These are phyloP conservation scores for Camellia lanceoleosa DNA, from an alignment of 148 eudicot species.

Conservation along the genomic window DNA sequence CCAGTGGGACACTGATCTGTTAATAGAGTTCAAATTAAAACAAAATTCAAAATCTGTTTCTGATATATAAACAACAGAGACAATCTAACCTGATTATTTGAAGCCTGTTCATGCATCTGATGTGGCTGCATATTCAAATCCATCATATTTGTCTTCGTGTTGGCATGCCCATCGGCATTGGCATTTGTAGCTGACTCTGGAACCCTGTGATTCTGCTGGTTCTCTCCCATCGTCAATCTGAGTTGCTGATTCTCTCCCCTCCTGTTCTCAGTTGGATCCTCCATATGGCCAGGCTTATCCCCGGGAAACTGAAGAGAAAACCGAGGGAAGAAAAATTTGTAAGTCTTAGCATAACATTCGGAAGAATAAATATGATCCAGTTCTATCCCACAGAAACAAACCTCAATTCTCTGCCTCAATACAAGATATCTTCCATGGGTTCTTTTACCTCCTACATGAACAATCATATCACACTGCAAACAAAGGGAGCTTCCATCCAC, in stretches of 20 bases:
- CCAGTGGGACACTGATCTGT: background rate
- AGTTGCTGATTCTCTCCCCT: conserved; percentile 15
- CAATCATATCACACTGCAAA: conserved; percentile 83
- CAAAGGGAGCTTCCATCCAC: conserved; percentile 84
- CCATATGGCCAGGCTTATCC: conserved; percentile 40
- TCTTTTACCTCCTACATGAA: conserved; percentile 84
- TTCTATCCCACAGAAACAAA: conserved; percentile 38
- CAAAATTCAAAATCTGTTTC: background rate
- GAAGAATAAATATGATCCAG: background rate
- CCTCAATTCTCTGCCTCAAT: conserved; percentile 77
- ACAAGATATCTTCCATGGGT: conserved; percentile 74
- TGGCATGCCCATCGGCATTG: conserved; percentile 17
- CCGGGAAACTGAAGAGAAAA: conserved; percentile 59
- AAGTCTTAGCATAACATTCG: conserved; percentile 9
- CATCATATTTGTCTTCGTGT: conserved; percentile 30
- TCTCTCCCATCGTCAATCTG: conserved; percentile 19
- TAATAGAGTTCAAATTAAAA: background rate
- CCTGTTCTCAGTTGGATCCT: conserved; percentile 28
- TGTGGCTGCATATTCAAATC: conserved; percentile 50
- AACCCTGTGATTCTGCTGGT: conserved; percentile 21
- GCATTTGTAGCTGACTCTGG: conserved; percentile 16
- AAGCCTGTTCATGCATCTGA: conserved; percentile 22
- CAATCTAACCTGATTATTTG: conserved; percentile 34
- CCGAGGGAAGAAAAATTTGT: background rate
- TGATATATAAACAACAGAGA: background rate